Conservation (phyloP, 805 yeast genomes). For the Ogataea minuta region DNA sequence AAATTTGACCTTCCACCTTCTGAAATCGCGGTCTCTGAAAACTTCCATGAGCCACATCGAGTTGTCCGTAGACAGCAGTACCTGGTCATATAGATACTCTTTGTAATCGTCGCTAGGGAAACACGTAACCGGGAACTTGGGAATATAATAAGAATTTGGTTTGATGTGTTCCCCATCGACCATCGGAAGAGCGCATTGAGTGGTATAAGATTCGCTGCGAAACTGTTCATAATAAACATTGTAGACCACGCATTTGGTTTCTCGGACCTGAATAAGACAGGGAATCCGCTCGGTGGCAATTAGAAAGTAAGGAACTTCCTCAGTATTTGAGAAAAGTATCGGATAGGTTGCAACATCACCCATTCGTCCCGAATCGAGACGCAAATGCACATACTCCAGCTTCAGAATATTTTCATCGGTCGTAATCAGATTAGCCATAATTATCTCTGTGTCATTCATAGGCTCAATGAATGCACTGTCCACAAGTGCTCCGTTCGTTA, state of each 20-base stretch:
- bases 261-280: constrained; percentile 29
- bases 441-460: constrained; percentile 12
- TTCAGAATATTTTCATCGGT: constrained; percentile 24
- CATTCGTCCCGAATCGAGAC: constrained; percentile 14
- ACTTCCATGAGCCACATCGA: constrained; percentile 30
- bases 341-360: constrained; percentile 22
- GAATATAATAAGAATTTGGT: constrained; percentile 28
- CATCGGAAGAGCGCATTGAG: constrained; percentile 15
- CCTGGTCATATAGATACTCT: constrained; percentile 26
- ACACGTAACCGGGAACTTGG: constrained; percentile 20
- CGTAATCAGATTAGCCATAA: constrained; percentile 24
- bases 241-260: constrained; percentile 21
- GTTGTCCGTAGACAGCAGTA: constrained; percentile 25
- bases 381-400: constrained; percentile 26
- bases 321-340: constrained; percentile 23
- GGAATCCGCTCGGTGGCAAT: constrained; percentile 26
- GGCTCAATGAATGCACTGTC: constrained; percentile 24
- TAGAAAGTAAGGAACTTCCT: constrained; percentile 30
- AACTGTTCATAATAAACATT: constrained; percentile 28
- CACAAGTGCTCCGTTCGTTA: constrained; percentile 25
- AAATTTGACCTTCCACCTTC: constrained; percentile 19
- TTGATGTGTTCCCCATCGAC: constrained; percentile 3
- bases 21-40: constrained; percentile 15
- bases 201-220: constrained; percentile 29
- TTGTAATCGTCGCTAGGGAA: constrained; percentile 19